These are phyloP conservation scores for Tolypocladium amazonense DNA, from an alignment of 2,329 filamentous ascomycete species.

Conservation along the genomic window DNA sequence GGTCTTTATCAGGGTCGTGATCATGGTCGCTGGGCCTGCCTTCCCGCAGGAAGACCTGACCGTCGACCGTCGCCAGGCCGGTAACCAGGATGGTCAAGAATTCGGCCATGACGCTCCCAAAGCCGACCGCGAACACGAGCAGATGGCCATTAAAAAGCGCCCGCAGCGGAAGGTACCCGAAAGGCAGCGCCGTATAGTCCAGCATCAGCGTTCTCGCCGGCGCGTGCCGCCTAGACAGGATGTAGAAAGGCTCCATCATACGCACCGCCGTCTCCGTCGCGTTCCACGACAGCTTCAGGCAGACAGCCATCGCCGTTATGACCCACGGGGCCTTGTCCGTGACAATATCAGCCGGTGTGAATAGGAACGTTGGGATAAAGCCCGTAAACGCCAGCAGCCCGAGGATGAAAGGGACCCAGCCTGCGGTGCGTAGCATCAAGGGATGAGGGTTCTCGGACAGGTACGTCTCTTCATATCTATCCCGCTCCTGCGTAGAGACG, in stretches of 20 bases:
- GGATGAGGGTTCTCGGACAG: constrained; percentile 55
- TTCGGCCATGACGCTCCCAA: constrained; percentile 63
- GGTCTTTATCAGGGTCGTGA: constrained; percentile 3
- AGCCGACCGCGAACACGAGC: constrained; percentile 56
- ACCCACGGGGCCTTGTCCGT: constrained; percentile 55
- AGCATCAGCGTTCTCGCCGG: constrained; percentile 55
- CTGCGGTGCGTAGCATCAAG: constrained; percentile 52
- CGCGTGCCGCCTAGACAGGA: constrained; percentile 55
- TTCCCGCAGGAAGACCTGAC: constrained; percentile 41
- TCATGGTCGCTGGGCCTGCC: constrained; percentile 3
- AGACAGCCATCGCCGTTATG: constrained; percentile 53
- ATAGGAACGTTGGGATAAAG: constrained; percentile 52
- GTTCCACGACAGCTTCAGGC: constrained; percentile 58
- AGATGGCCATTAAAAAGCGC: constrained; percentile 54
- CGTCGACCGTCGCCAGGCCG: constrained; percentile 54
- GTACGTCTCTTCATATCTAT: constrained; percentile 37
- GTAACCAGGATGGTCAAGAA: constrained; percentile 60
- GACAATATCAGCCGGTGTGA: constrained; percentile 41
- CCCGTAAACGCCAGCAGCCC: constrained; percentile 45
- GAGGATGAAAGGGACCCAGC: constrained; percentile 49
- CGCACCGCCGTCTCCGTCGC: constrained; percentile 59
- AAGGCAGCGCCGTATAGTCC: constrained; percentile 64
- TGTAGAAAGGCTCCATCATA: constrained; percentile 66
- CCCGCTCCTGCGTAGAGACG: constrained; percentile 26
- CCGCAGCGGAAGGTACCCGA: constrained; percentile 51